Percentiles rank a stretch among this genome's conserved stretches.
These are phyloP conservation scores for Kokia cookei DNA, from an alignment of 441 rosid species.

Conservation along the genomic window DNA sequence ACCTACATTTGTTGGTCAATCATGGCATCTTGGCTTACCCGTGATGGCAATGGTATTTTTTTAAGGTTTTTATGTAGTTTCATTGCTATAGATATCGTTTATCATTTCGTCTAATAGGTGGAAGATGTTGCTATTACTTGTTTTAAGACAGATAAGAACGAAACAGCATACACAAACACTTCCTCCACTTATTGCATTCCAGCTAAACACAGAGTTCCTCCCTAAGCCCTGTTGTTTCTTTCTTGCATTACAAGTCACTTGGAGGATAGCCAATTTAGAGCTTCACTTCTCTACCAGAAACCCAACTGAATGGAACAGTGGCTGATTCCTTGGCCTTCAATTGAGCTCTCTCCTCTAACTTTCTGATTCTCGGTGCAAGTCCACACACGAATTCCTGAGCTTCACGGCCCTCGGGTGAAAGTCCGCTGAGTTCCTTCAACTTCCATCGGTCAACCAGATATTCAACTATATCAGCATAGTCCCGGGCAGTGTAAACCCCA, in stretches of 20 bases:
- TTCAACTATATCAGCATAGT: slow-evolving; percentile 72
- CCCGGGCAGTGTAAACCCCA: slow-evolving; percentile 82
- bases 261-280: slow-evolving; percentile 28
- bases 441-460: slow-evolving; percentile 87
- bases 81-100: too few species aligned
- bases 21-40: too few species aligned
- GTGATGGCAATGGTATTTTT: too few species aligned
- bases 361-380: slow-evolving; percentile 61
- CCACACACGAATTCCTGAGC: slow-evolving; percentile 82
- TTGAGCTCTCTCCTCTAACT: slow-evolving; percentile 82
- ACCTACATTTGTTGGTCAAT: too few species aligned
- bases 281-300: slow-evolving; percentile 40
- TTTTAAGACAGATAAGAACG: too few species aligned
- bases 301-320: slow-evolving; percentile 71
- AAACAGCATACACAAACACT: too few species aligned
- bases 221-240: background rate
- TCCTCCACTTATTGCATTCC: background rate
- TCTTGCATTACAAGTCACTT: background rate
- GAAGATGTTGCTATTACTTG: too few species aligned
- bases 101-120: too few species aligned
- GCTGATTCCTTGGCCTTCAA: slow-evolving; percentile 61
- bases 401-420: slow-evolving; percentile 67
- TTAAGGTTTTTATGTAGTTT: too few species aligned
- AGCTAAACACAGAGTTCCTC: background rate
- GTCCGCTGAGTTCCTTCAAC: slow-evolving; percentile 51